phyloP scores from a whole-genome alignment of 345 rosid genomes.

The Toxicodendron radicans region DNA sequence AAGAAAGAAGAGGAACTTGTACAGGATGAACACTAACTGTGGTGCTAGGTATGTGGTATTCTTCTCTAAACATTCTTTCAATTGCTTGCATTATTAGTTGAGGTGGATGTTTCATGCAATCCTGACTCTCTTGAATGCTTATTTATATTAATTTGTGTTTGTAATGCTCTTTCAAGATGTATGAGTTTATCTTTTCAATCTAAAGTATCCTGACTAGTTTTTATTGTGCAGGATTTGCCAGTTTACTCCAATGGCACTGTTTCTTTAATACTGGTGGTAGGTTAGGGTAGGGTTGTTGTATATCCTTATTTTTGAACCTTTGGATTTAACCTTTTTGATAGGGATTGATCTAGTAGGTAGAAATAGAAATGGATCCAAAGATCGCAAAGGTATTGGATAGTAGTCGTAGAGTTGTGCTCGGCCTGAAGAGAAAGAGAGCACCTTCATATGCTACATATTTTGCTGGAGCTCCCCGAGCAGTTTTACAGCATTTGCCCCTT shows the following conservation, averaged over 20 bases:
- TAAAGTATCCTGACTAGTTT: conserved; percentile 9
- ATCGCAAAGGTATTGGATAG: conserved; percentile 66
- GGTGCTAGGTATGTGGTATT: conserved; percentile 29
- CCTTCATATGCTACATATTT: conserved; percentile 33
- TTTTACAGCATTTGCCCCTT: conserved; percentile 34
- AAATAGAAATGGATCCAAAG: conserved; percentile 62
- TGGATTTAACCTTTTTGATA: conserved; percentile 52
- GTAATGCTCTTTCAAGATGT: not conserved
- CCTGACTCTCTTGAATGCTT: not conserved
- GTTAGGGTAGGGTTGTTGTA: conserved; percentile 29
- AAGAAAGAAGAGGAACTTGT: conserved; percentile 27
- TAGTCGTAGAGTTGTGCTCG: conserved; percentile 30
- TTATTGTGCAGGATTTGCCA: conserved; percentile 34
- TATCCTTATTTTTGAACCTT: conserved; percentile 36
- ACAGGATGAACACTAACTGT: conserved; percentile 32
- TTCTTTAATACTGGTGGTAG: conserved; percentile 43
- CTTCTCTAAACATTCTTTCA: not conserved
- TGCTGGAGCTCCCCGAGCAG: conserved; percentile 39
- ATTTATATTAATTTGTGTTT: not conserved
- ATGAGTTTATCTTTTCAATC: not conserved
- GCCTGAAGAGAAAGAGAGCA: conserved; percentile 55
- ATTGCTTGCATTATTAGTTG: not conserved
- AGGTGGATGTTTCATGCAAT: not conserved
- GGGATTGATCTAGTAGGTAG: conserved; percentile 40
- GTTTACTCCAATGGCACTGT: conserved; percentile 30